Base-by-base conservation (phyloP, 1,284 basidiomycete species). In the Cryptococcus depauperatus region DNA sequence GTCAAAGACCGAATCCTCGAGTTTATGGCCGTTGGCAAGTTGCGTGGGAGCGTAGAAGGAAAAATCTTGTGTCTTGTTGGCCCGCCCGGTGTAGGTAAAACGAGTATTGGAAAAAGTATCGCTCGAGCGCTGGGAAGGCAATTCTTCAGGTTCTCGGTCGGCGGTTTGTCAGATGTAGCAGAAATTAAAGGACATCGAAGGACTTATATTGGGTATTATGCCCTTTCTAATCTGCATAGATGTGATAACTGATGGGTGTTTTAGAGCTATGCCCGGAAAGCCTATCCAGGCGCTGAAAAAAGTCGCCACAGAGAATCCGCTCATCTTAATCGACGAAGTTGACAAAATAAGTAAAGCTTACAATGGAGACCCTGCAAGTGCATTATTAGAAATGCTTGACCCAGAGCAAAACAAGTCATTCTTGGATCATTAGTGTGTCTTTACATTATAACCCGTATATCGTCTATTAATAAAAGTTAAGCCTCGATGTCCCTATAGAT, bases 121-220 rank as follows among this genome's bases (percentile, higher is more conserved):
- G 69, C 69, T 2, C 56, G 66, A 35, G 69, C 69, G 0, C 55
- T 71, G 1, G 68, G 66, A 9, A 52, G 69, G 51, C 69, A 71
- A 48, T 71, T 71, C 56, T 71, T 64, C 55, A 54, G 63, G 37
- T 96, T 99, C 75, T 91, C 87, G 11, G 92, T 98, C 4, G 95
- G 95, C 57, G 92, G 95, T 22, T 72, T 99, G 61, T 90, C 89
- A 47, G 93, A 98, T 64, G 92, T 97, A 0, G 95, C 93, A 44
- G 95, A 98, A 77, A 97, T 99, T 70, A 98, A 98, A 74, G 95
- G 95, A 3, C 93, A 99, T 68, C 76, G 95, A 59, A 75, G 95
- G 63, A 99, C 93, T 18, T 98, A 97, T 65, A 91, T 96, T 47
- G 92, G 86, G 82, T 84, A 49, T 40, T 79, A 74, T 3, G 48